Base-by-base conservation (phyloP, 1,139 yeast genomes). In the Kluyveromyces sp. region DNA sequence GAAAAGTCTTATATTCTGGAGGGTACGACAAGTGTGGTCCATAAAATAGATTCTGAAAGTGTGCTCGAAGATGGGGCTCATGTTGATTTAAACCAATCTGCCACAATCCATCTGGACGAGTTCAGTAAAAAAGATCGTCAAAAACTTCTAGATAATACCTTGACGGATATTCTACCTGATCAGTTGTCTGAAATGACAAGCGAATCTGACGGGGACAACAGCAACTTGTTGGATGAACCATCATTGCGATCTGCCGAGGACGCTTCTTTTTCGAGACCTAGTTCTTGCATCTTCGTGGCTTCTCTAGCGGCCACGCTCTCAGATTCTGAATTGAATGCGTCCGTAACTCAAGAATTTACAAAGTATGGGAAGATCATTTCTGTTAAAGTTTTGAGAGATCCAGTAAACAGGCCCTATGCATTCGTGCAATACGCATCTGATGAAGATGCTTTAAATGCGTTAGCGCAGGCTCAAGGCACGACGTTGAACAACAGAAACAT, bases 251-350 rank as follows among this genome's bases (percentile, higher is more conserved):
- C 41, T 4, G 16, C 35, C 9, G 35, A 31, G 13, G 41, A 38
- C 13, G 35, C 41, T 8, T 38, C 41, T 4, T 38, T 30, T 25
- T 38, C 41, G 25, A 71, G 85, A 33, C 95, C 95, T 13, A 82
- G 94, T 0, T 79, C 95, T 3, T 87, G 95, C 63, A 84, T 86
- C 1, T 87, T 87, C 67, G 96, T 87, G 43, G 96, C 95, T 25
- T 71, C 88, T 58, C 74, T 86, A 45, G 75, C 84, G 4, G 73
- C 88, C 0, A 65, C 69, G 32, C 66, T 74, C 44, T 62, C 78
- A 3, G 95, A 86, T 61, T 92, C 83, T 56, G 80, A 79, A 40
- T 70, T 86, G 48, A 75, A 83, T 56, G 61, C 71, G 19, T 78
- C 92, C 0, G 94, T 87, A 3, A 75, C 80, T 3, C 67, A 72